These are phyloP conservation scores for Cladosporium sp. DNA, from an alignment of 2,329 filamentous ascomycete genomes.

Conservation along the genomic window DNA sequence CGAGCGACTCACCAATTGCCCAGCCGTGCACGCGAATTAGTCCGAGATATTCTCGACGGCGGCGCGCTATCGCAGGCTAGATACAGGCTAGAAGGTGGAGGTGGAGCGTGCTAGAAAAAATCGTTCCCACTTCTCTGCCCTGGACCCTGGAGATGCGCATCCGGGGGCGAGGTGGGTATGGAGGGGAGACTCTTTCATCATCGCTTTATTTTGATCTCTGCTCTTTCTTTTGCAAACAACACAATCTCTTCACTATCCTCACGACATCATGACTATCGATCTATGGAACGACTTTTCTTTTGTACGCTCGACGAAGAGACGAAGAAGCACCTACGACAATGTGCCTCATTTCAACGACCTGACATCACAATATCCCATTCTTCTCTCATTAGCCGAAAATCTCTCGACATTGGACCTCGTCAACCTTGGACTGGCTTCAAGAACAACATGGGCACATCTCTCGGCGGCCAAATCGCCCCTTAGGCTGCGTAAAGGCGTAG, in stretches of 20 bases:
- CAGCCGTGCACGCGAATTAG: conserved; percentile 15
- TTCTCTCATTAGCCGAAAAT: conserved; percentile 13
- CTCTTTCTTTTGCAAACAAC: neutral
- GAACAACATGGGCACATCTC: conserved; percentile 6
- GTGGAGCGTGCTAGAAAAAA: conserved; percentile 16
- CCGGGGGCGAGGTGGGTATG: neutral
- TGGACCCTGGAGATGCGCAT: conserved; percentile 7
- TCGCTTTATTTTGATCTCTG: neutral
- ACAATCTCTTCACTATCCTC: neutral
- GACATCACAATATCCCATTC: conserved; percentile 17
- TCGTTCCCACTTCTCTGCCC: conserved; percentile 16
- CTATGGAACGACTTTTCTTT: conserved; percentile 15
- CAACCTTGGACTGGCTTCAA: conserved; percentile 16
- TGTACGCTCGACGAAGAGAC: conserved; percentile 4
- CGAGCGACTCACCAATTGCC: neutral
- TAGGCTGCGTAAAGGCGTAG: conserved; percentile 1
- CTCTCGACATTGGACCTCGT: conserved; percentile 13
- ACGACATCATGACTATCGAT: conserved; percentile 16
- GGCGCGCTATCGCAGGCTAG: conserved; percentile 1
- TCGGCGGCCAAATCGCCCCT: conserved; percentile 3
- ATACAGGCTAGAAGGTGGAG: conserved; percentile 12
- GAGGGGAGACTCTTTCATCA: conserved; percentile 16
- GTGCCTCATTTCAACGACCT: conserved; percentile 12
- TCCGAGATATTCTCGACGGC: neutral
- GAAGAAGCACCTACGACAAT: conserved; percentile 4